These are phyloP conservation scores for Phytophthora podocarpi DNA, from an alignment of 352 stramenopile genomes.

Conservation along the genomic window DNA sequence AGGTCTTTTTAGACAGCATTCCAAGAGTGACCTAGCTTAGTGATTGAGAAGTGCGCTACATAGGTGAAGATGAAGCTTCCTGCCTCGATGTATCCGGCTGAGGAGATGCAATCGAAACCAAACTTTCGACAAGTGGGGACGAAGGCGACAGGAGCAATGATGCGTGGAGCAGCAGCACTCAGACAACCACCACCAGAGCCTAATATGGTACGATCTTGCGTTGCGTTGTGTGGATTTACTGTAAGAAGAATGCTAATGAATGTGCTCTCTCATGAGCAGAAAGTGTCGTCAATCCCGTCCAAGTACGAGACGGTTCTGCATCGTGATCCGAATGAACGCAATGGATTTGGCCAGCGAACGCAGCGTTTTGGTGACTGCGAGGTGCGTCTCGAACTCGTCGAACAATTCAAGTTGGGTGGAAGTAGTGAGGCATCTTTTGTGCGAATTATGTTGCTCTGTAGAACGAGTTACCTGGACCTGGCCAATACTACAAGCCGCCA, in stretches of 20 bases:
- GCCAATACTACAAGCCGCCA: constrained; percentile 69
- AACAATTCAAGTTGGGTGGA: neutral
- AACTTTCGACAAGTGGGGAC: constrained; percentile 77
- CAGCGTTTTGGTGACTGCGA: constrained; percentile 68
- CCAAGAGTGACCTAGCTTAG: too few relatives aligned
- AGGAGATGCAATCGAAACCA: constrained; percentile 30
- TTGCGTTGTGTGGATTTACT: neutral
- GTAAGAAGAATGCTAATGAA: neutral
- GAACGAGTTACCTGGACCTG: constrained; percentile 76
- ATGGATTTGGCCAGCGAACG: constrained; percentile 74
- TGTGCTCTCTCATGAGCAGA: constrained; percentile 22
- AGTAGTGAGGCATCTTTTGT: too few relatives aligned
- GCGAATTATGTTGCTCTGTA: constrained; percentile 26
- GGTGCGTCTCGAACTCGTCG: constrained; percentile 17
- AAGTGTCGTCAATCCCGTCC: constrained; percentile 77
- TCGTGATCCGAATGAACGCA: constrained; percentile 56
- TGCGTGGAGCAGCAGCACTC: constrained; percentile 27
- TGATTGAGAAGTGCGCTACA: too few relatives aligned
- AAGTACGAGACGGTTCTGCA: constrained; percentile 81
- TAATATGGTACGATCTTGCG: constrained; percentile 15
- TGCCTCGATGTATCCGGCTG: constrained; percentile 13
- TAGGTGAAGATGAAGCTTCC: constrained; percentile 26
- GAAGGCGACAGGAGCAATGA: constrained; percentile 39
- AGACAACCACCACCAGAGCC: constrained; percentile 21
- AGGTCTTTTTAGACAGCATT: too few relatives aligned